These are phyloP conservation scores for Xenosphaeropsis pyriputrescens DNA, from an alignment of 2,329 filamentous ascomycete genomes.

Conservation along the genomic window DNA sequence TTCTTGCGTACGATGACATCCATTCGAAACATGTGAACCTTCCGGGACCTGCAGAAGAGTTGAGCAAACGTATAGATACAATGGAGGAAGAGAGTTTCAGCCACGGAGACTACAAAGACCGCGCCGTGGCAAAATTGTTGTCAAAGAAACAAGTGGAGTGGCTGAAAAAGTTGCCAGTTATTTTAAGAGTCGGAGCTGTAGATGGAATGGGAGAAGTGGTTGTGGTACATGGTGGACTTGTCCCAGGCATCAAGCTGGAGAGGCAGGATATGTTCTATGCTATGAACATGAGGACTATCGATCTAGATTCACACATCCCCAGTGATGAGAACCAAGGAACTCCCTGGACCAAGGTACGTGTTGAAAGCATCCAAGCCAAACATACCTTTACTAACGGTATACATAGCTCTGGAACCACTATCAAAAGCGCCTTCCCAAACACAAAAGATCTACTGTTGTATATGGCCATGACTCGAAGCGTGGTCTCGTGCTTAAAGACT, in stretches of 20 bases:
- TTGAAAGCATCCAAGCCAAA: not conserved
- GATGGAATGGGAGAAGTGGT: conserved; percentile 46
- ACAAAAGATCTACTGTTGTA: conserved; percentile 48
- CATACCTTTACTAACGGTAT: conserved; percentile 5
- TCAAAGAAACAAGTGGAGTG: conserved; percentile 45
- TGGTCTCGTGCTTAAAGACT: conserved; percentile 52
- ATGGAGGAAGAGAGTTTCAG: conserved; percentile 12
- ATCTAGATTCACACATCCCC: conserved; percentile 10
- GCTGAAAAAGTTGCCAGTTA: conserved; percentile 61
- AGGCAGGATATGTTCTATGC: conserved; percentile 63
- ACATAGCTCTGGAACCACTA: conserved; percentile 36
- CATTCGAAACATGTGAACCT: conserved; percentile 15
- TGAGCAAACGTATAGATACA: conserved; percentile 10
- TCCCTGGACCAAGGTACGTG: conserved; percentile 16
- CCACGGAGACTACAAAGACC: conserved; percentile 15
- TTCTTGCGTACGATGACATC: conserved; percentile 43
- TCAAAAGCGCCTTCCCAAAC: conserved; percentile 22
- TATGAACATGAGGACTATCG: conserved; percentile 75
- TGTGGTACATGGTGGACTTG: conserved; percentile 75
- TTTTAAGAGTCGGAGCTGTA: conserved; percentile 55
- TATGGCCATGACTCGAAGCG: conserved; percentile 76
- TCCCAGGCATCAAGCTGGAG: conserved; percentile 57
- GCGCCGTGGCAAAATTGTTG: conserved; percentile 12
- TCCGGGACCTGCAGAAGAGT: conserved; percentile 13
- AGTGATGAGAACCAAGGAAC: conserved; percentile 13